Evolutionary conservation across 2,329 filamentous ascomycete species (phyloP).

Genomic region (Nigrospora sphaerica): DNA sequence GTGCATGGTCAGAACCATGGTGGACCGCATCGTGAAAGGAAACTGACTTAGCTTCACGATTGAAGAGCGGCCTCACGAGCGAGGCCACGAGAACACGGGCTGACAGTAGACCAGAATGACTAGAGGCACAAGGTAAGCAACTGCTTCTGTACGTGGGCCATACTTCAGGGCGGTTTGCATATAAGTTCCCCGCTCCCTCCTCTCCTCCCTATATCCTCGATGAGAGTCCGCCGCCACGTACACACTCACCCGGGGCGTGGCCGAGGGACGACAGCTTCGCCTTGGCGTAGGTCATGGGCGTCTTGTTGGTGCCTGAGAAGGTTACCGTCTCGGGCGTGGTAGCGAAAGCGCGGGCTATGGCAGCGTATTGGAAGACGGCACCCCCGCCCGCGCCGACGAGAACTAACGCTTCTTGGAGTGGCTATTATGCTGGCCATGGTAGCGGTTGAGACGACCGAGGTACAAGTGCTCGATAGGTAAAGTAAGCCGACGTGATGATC

Average conservation of each 20-base stretch:
- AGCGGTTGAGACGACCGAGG: not conserved
- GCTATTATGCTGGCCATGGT: constrained; percentile 9
- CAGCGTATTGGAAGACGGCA: constrained; percentile 54
- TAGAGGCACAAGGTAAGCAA: too few relatives aligned
- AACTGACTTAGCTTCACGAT: too few relatives aligned
- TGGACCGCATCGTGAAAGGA: too few relatives aligned
- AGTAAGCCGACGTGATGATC: too few relatives aligned
- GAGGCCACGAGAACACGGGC: too few relatives aligned
- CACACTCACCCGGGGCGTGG: constrained; percentile 40
- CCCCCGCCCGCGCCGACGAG: constrained; percentile 53
- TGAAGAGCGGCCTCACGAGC: too few relatives aligned
- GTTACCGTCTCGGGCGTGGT: constrained; percentile 44
- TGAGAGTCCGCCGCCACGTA: constrained; percentile 50
- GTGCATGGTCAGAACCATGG: too few relatives aligned
- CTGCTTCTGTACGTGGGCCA: too few relatives aligned
- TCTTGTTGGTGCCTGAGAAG: constrained; percentile 54
- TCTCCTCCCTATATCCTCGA: constrained; percentile 36
- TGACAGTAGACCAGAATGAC: too few relatives aligned
- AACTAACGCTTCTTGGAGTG: constrained; percentile 37
- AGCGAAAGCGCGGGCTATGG: constrained; percentile 45
- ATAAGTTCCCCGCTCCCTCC: too few relatives aligned
- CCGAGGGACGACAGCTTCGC: constrained; percentile 36
- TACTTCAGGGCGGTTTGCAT: too few relatives aligned
- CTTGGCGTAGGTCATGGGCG: constrained; percentile 51
- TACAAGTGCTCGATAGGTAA: too few relatives aligned